These are phyloP conservation scores for Atkinsonella hypoxylon DNA, from an alignment of 2,329 filamentous ascomycete species.

Conservation along the genomic window DNA sequence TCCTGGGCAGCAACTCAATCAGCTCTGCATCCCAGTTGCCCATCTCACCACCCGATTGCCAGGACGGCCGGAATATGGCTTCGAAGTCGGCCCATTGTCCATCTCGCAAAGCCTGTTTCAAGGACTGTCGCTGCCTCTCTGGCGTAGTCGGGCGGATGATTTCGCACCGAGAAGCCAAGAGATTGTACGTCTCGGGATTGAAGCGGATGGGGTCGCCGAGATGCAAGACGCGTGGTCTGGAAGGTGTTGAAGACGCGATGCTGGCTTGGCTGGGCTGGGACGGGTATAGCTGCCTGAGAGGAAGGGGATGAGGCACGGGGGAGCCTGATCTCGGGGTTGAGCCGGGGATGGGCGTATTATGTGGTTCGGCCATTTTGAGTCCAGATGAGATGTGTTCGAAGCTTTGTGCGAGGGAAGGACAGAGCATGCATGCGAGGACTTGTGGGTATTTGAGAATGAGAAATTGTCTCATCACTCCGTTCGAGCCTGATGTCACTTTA, in stretches of 20 bases:
- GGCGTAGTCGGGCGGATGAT: conserved; percentile 37
- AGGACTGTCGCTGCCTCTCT: conserved; percentile 38
- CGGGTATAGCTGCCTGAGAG: conserved; percentile 5
- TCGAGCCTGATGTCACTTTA: too few relatives aligned
- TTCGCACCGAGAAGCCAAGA: conserved; percentile 31
- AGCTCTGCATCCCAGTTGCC: conserved; percentile 50
- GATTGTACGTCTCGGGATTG: conserved; percentile 33
- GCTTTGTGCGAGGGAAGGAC: too few relatives aligned
- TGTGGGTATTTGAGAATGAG: not conserved
- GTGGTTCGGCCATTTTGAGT: conserved; percentile 31
- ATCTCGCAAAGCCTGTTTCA: conserved; percentile 36
- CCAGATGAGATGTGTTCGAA: not conserved
- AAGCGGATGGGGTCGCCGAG: conserved; percentile 54
- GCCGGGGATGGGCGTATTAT: conserved; percentile 33
- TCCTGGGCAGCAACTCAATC: conserved; percentile 40
- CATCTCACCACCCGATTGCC: conserved; percentile 55
- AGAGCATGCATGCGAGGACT: too few relatives aligned
- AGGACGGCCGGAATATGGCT: conserved; percentile 48
- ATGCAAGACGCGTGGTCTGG: conserved; percentile 52
- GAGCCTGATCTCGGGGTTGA: conserved; percentile 33
- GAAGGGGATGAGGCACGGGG: conserved; percentile 16
- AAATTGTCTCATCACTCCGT: too few relatives aligned
- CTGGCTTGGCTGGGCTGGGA: conserved; percentile 11
- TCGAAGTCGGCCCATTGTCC: conserved; percentile 42
- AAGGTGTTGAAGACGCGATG: conserved; percentile 13